Evolutionary conservation across 176 grass and related monocot species (phyloP), one percentile per base, ranked within the genome.

Genomic region (Echinochloa phyllopogon): DNA sequence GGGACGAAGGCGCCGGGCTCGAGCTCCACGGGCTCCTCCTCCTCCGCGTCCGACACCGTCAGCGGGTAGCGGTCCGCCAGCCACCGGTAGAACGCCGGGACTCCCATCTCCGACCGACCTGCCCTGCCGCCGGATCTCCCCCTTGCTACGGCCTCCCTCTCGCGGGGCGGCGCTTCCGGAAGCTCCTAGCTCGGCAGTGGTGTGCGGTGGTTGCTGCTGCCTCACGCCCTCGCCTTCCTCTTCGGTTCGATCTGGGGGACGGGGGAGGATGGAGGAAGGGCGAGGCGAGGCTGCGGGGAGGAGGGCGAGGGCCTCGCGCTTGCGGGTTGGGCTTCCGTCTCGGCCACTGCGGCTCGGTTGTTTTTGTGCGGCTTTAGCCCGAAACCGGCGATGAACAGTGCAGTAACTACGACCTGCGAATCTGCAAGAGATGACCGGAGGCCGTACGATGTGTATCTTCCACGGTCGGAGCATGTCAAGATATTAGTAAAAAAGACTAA

Each of bases 11-110:
- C 90, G 50, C 88, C 90, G 17, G 83, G 81, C 83, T 91, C 86
- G 74, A 90, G 84, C 86, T 94, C 92, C 48, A 91, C 55, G 23
- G 87, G 72, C 86, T 85, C 93, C 93, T 94, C 93, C 93, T 92
- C 96, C 50, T 78, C 69, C 72, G 87, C 96, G 89, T 98, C 89
- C 14, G 86, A 79, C 63, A 98, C 83, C 87, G 91, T 91, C 53
- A 87, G 83, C 3, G 93, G 80, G 87, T 94, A 98, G 74, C 91
- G 86, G 79, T 95, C 96, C 78, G 96, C 93, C 68, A 98, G 87
- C 96, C 96, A 98, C 81, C 96, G 85, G 91, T 94, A 98, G 78
- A 98, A 98, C 41, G 96, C 91, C 14, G 96, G 93, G 45, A 99
- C 96, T 91, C 96, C 96, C 96, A 99, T 98, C 42, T 85, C 76